Base-by-base conservation (phyloP, 371 early-diverging fungal species). In the Fennellomyces sp. region DNA sequence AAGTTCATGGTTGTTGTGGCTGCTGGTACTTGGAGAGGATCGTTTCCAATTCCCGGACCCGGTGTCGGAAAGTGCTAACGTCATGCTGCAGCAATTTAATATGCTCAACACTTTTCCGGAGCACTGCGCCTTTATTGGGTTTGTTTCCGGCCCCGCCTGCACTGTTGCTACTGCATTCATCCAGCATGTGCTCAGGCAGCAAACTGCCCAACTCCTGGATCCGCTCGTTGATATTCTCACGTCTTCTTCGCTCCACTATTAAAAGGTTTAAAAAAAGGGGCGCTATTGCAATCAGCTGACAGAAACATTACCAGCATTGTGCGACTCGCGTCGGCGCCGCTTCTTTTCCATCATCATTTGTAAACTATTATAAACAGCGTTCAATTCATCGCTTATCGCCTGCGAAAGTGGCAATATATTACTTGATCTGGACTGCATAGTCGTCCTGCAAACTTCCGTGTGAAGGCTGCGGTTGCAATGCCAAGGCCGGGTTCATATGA, bases 221-320 rank as follows among this genome's bases (percentile, higher is more conserved):
- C 63, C 93, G 91, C 65, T 97, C 97, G 73, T 98, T 98, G 76
- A 98, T 98, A 75, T 95, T 94, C 68, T 98, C 98, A 35, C 98
- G 87, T 49, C 98, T 83, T 47, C 98, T 86, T 56, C 97, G 83
- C 68, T 98, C 98, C 33, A 98, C 96, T 85, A 69, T 11, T n/a
- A 39, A 39, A 11, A 39, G 7, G 6, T 39, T n/a, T 39, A 2
- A 4, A 11, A n/a, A 39, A 39, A n/a, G 13, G 1, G 2, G 39
- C n/a, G 6, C 5, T 39, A 39, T 39, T 39, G 50, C 13, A 11
- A 50, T 50, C 50, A 13, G 19, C 50, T 26, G 25, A 13, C 17
- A 21, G 23, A 19, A 52, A 35, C 13, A 65, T 60, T 78, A 87
- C 87, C 91, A 42, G 95, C 95, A 70, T 98, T 98, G 81, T 98